Conservation (phyloP, 768 basidiomycete genomes). For the Suillus bovinus region DNA sequence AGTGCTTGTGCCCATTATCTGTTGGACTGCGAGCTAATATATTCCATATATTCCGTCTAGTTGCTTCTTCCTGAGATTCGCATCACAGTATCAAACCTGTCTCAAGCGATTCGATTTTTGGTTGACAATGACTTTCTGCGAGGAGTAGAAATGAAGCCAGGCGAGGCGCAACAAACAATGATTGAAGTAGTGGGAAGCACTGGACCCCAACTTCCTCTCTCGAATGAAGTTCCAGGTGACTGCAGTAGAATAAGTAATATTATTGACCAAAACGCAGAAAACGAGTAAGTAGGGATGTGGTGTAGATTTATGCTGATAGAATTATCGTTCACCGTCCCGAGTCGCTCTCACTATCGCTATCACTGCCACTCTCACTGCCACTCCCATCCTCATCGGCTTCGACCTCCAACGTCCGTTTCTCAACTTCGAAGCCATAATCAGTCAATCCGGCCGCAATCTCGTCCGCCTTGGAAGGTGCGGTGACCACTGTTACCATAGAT, state of each 20-base stretch:
- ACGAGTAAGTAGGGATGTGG: constrained; percentile 3
- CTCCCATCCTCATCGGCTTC: constrained; percentile 50
- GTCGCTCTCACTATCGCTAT: constrained; percentile 25
- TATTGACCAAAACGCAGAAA: neutral
- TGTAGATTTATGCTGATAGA: neutral
- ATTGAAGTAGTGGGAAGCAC: constrained; percentile 57
- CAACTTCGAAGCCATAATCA: constrained; percentile 75
- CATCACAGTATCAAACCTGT: constrained; percentile 86
- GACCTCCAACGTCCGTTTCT: constrained; percentile 65
- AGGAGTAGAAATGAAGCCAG: constrained; percentile 78
- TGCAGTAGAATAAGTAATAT: neutral
- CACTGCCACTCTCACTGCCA: constrained; percentile 35
- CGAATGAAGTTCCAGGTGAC: constrained; percentile 1
- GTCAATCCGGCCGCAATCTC: constrained; percentile 66
- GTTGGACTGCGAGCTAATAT: neutral
- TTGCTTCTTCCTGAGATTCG: constrained; percentile 84
- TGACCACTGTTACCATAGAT: constrained; percentile 81
- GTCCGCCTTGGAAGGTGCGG: constrained; percentile 77
- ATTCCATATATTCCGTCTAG: constrained; percentile 38
- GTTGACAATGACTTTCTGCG: constrained; percentile 87
- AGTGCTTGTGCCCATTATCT: neutral
- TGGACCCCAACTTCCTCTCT: constrained; percentile 9
- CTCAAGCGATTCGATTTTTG: constrained; percentile 88
- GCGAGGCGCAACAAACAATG: constrained; percentile 63
- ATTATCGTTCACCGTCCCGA: neutral